Evolutionary conservation across 495 filamentous ascomycete species (phyloP), one percentile per base, ranked within the genome.

Genomic region (Neurospora sp.): DNA sequence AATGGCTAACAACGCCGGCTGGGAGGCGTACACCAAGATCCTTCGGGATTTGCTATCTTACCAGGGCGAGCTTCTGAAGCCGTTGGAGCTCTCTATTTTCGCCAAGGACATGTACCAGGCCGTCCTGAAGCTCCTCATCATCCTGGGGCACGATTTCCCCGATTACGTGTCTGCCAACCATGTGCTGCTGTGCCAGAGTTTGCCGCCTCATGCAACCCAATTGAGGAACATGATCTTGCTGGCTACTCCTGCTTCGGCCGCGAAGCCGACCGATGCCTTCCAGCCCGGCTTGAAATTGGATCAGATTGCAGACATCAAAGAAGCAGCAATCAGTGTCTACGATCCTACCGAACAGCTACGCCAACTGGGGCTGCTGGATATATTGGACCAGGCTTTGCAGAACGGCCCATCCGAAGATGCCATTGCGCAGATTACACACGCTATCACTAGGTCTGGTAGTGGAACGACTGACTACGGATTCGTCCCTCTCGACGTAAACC

Each of bases 111-210:
- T 96, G 65, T 98, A 98, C 80, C 90, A 92, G 75, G 93, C 90
- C 3, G 88, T 92, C 8, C 85, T 97, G 37, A 92, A 96, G 75
- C 87, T 97, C 71, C 81, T 98, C 73, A 83, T 96, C 22, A 87
- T 98, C 42, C 84, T 99, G 68, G 91, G 96, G 72, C 96, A 98
- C 75, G 96, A 99, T 79, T 98, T 93, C 81, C 93, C 94, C 0
- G 94, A 97, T 71, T 98, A 97, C 80, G 85, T 98, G 53, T 90
- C 91, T 38, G 92, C 95, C 75, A 92, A 96, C 78, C 92, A 97
- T 75, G 90, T 91, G 74, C 89, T 90, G 72, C 88, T 99, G 61
- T 94, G 92, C 86, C 91, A 93, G 78, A 89, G 89, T 75, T 92
- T 98, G 69, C 94, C 96, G 1, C 86, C 88, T 31, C 92, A 96